A percentile compares a stretch with the other conserved stretches of the same genome.
These are phyloP conservation scores for Camptophora hylomeconis DNA, from an alignment of 2,329 filamentous ascomycete genomes.

Conservation along the genomic window DNA sequence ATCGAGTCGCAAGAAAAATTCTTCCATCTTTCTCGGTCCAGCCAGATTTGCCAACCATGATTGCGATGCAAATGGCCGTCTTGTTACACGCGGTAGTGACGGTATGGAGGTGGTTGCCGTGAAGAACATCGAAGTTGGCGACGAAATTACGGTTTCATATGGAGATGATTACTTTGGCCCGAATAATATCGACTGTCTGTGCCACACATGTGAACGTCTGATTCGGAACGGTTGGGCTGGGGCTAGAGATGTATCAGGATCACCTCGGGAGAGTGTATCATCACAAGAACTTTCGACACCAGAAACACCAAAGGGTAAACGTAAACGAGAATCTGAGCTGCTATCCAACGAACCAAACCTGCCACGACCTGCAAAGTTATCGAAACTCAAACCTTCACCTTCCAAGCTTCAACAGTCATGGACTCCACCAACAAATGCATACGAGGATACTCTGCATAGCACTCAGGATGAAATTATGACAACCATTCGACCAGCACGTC, in stretches of 20 bases:
- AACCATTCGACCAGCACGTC: too few species aligned
- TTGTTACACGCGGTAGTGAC: slow-evolving; percentile 70
- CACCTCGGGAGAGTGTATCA: slow-evolving; percentile 1
- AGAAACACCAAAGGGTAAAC: slow-evolving; percentile 5
- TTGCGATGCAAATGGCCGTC: slow-evolving; percentile 78
- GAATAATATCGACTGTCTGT: slow-evolving; percentile 89
- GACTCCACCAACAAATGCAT: slow-evolving; percentile 14
- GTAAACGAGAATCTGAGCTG: slow-evolving; percentile 12
- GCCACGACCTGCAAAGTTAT: slow-evolving; percentile 6
- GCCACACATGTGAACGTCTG: slow-evolving; percentile 66
- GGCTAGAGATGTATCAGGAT: too few species aligned
- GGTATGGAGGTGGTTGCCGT: slow-evolving; percentile 85
- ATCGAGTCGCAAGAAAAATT: slow-evolving; percentile 78
- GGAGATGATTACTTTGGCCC: slow-evolving; percentile 93
- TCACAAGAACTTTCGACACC: slow-evolving; percentile 5
- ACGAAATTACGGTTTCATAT: slow-evolving; percentile 95
- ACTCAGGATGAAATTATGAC: too few species aligned
- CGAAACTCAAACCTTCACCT: slow-evolving; percentile 12
- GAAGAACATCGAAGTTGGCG: slow-evolving; percentile 67
- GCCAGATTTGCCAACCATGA: slow-evolving; percentile 97
- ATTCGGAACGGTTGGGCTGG: slow-evolving; percentile 74
- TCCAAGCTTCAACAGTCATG: slow-evolving; percentile 19
- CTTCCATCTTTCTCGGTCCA: slow-evolving; percentile 85
- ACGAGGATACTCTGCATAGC: too few species aligned
- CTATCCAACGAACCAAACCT: slow-evolving; percentile 5